Evolutionary conservation across 2,329 filamentous ascomycete genomes (phyloP).

Genomic region (Coniochaeta hoffmannii): DNA sequence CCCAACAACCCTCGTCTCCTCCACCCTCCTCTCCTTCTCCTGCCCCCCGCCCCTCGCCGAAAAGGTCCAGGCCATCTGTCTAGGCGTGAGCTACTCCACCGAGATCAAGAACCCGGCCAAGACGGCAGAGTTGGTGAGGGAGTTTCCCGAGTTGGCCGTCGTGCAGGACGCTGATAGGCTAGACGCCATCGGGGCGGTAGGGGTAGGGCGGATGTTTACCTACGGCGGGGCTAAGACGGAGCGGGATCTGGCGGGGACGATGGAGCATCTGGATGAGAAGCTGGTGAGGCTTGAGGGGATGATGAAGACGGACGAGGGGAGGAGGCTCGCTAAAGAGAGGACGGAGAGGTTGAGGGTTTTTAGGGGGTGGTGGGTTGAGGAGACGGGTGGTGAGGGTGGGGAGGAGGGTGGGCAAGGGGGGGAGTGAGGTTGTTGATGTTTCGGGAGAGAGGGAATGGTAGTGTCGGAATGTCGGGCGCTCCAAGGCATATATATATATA

Average conservation of each 20-base stretch:
- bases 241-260: constrained; percentile 52
- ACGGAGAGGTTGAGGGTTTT: constrained; percentile 45
- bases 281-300: constrained; percentile 55
- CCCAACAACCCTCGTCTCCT: constrained; percentile 44
- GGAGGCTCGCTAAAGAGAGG: constrained; percentile 43
- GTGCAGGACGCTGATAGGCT: constrained; percentile 90
- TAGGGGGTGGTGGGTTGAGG: constrained; percentile 51
- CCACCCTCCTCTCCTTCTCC: constrained; percentile 49
- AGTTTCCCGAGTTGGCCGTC: constrained; percentile 68
- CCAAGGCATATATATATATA: too few relatives aligned
- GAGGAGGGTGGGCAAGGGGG: neutral
- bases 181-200: constrained; percentile 85
- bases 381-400: constrained; percentile 19
- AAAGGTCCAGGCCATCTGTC: constrained; percentile 64
- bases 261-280: constrained; percentile 74
- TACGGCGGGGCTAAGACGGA: constrained; percentile 60
- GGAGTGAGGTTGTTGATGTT: neutral
- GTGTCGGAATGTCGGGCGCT: neutral
- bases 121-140: constrained; percentile 53
- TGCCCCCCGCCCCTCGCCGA: constrained; percentile 50
- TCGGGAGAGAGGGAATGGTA: neutral
- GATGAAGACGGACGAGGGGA: constrained; percentile 57
- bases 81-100: constrained; percentile 69
- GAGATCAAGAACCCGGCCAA: constrained; percentile 59
- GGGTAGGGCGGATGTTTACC: constrained; percentile 70